Base-by-base conservation (phyloP, 345 rosid genomes). In the Litchi chinensis region DNA sequence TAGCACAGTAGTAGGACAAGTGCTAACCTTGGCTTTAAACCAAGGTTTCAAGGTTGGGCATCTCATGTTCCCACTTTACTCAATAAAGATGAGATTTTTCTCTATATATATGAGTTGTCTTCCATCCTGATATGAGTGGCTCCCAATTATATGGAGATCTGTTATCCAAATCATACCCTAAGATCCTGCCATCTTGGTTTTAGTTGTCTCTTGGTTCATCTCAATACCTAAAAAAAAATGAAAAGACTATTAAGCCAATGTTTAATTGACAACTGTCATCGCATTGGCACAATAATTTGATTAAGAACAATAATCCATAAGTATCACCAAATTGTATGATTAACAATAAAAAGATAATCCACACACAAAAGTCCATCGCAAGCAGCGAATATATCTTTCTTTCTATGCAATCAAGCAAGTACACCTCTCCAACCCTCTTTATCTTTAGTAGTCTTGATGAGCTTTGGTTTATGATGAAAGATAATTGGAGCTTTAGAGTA, bases 401-500 rank as follows among this genome's bases (percentile, higher is more conserved):
- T 46, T 32, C 74, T 78, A n/a, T 63, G 13, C 13, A 69, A 10
- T n/a, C 39, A 66, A 52, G 8, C 0, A 37, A 54, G 24, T 37
- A 22, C 73, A 67, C 62, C 39, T 52, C 79, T 8, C 72, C 5
- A 21, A 16, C 46, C 0, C 22, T 41, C 19, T 10, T 24, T 15
- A n/a, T 22, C 16, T 52, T 54, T 69, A 12, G n/a, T 28, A 37
- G 62, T 16, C 24, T 3, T 4, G 43, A 78, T 69, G 13, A 69
- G 66, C 46, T 77, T 68, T 68, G 76, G 48, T 65, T 69, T 32
- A 56, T 44, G 78, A n/a, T 32, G 26, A 82, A 67, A 44, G 60
- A 8, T 39, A 28, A 50, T 16, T 24, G 56, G 56, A 65, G 39
- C 59, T 65, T 73, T 60, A 64, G 11, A 13, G 59, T 8, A 60